Base-by-base conservation (phyloP, 345 rosid genomes). In the Aethionema arabicum region DNA sequence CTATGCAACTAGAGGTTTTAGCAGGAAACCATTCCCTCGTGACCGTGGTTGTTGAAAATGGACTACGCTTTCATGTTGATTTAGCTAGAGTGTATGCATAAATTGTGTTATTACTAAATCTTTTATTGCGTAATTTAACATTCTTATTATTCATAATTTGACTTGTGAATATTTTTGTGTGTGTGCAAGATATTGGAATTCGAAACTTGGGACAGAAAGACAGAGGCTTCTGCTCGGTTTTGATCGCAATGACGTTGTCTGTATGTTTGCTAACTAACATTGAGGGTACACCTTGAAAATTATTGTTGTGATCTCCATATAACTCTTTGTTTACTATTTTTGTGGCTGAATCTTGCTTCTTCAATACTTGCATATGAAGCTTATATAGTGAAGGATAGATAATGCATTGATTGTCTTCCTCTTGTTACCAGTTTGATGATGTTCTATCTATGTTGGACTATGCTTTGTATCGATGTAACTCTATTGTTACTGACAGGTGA, bases 21-120 rank as follows among this genome's bases (percentile, higher is more conserved):
- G 98, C 96, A 8, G 98, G 98, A 73, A 92, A 86, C 66, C 84
- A 57, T 73, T 92, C 98, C 60, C 82, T 92, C 65, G 89, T 85
- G 74, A 89, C 98, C 46, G 67, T 78, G 54, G 89, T 88, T 52
- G 87, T 86, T 63, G 96, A 92, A 81, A 92, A 82, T 70, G 96
- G 98, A 72, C 66, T 88, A 42, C 81, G 86, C 57, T 92, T 86
- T 68, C 84, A 83, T 50, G 83, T 92, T 66, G 98, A 92, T 86
- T 80, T 92, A 56, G 88, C 90, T 52, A 77, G 73, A 66, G 96
- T 84, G 98, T 91, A 80, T 9, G 95, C 66, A 30, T 32, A 35
- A 3, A 5, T 16, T 2, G 37, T 59, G 43, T 50, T 41, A 37
- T 4, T 14, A 15, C 27, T 3, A 3, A 40, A 13, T 42, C 15